Percentiles rank a stretch among this genome's conserved stretches.
These are phyloP conservation scores for Pseudoscleropodium purum DNA, from an alignment of 225 moss, liverwort and hornwort genomes.

Conservation along the genomic window DNA sequence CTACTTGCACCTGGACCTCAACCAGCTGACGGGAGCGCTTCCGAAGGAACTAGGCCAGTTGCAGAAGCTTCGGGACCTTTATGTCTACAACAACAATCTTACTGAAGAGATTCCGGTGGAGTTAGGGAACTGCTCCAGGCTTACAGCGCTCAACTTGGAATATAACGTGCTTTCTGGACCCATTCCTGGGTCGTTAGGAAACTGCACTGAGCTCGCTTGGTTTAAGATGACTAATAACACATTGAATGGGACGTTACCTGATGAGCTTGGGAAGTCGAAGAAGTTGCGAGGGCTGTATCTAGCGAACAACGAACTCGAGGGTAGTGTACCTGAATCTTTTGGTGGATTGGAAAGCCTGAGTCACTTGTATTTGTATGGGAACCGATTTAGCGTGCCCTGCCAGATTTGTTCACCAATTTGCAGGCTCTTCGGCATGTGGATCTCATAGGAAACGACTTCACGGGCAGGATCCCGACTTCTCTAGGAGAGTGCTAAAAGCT, in stretches of 20 bases:
- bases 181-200: conserved; percentile 6
- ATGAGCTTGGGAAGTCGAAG: background rate
- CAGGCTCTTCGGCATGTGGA: background rate
- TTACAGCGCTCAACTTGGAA: background rate
- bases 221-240: background rate
- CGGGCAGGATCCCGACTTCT: background rate
- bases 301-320: background rate
- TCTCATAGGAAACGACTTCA: background rate
- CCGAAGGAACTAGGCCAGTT: background rate
- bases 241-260: conserved; percentile 4
- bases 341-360: background rate
- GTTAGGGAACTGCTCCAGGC: conserved; percentile 7
- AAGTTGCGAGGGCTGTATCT: background rate
- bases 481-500: background rate
- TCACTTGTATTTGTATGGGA: background rate
- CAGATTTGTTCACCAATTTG: background rate
- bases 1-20: conserved; percentile 1
- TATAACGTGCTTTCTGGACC: background rate
- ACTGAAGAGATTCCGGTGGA: background rate
- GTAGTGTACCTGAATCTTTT: background rate
- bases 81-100: conserved; percentile 5
- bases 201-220: conserved; percentile 6
- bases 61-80: background rate
- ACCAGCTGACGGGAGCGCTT: background rate
- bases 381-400: background rate